A percentile compares a stretch with the other conserved stretches of the same genome.
Evolutionary conservation across 306 rosid species (phyloP).

Genomic region (Sphenostylis stenocarpa): DNA sequence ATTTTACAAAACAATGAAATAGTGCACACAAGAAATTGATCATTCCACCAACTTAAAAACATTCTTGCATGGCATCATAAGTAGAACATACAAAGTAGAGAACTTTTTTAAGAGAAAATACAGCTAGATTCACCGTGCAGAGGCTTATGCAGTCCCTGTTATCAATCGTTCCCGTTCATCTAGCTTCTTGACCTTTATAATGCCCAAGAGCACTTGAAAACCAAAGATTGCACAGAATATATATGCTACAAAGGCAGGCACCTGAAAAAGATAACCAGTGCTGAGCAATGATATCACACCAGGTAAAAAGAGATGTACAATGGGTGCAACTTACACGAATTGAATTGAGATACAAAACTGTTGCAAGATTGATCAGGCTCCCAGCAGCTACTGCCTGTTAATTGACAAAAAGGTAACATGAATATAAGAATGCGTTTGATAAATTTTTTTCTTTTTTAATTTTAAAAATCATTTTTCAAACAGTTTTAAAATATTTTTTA

Average conservation of each 20-base stretch:
- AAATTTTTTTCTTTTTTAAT: neutral
- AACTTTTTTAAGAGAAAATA: neutral
- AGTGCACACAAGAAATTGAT: neutral
- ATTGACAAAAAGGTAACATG: constrained; percentile 37
- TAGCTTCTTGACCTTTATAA: constrained; percentile 80
- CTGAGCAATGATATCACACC: constrained; percentile 25
- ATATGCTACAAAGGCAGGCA: constrained; percentile 75
- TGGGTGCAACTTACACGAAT: constrained; percentile 63
- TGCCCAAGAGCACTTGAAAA: constrained; percentile 87
- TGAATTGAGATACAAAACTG: constrained; percentile 78
- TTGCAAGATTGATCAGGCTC: constrained; percentile 91
- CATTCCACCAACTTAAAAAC: constrained; percentile 2
- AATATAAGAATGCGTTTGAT: neutral
- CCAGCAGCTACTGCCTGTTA: constrained; percentile 95
- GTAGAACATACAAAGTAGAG: neutral
- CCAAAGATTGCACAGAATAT: constrained; percentile 73
- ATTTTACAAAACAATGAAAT: neutral
- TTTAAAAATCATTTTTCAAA: neutral
- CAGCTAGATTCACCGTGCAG: constrained; percentile 45
- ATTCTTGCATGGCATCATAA: constrained; percentile 5
- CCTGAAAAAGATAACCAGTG: constrained; percentile 49
- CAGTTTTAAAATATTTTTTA: too few species aligned
- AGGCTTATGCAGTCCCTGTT: constrained; percentile 78
- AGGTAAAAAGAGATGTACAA: neutral
- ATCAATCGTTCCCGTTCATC: constrained; percentile 85